A percentile compares a stretch with the other conserved stretches of the same genome.
phyloP scores from a whole-genome alignment of 306 rosid species.

The Rosa lucieae region DNA sequence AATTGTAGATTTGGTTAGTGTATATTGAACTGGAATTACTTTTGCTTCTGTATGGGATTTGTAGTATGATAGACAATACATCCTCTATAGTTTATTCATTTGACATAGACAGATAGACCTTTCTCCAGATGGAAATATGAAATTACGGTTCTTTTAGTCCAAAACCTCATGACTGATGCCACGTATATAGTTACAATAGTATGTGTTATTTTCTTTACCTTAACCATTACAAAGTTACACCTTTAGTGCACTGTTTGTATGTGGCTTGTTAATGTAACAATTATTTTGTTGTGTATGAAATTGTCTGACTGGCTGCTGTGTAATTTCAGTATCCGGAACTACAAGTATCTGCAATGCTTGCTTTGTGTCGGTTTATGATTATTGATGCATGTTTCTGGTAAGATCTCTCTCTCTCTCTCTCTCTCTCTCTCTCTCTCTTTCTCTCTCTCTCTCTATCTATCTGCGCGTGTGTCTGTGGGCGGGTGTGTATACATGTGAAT shows the following conservation, averaged over 20 bases:
- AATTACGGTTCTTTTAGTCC: neutral
- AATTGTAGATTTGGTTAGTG: neutral
- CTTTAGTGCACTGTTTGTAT: neutral
- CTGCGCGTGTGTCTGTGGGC: neutral
- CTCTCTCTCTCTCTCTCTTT: constrained; percentile 8
- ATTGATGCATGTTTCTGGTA: constrained; percentile 93
- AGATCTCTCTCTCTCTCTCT: constrained; percentile 31
- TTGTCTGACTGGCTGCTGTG: constrained; percentile 7
- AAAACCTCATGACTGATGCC: constrained; percentile 10
- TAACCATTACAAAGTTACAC: neutral
- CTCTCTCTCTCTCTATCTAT: neutral
- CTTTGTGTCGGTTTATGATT: constrained; percentile 89
- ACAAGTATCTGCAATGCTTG: constrained; percentile 96
- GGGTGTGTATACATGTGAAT: too few relatives aligned
- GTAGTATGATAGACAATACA: neutral
- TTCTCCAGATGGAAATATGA: neutral
- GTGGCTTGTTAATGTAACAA: neutral
- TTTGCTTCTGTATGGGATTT: constrained; percentile 4
- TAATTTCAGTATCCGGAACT: constrained; percentile 80
- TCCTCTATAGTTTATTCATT: neutral
- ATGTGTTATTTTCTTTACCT: neutral
- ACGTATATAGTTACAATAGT: constrained; percentile 4
- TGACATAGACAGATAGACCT: neutral
- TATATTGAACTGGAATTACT: neutral
- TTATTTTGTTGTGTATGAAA: neutral